Evolutionary conservation across 2,329 filamentous ascomycete species (phyloP).

Genomic region (Leptographium procerum): DNA sequence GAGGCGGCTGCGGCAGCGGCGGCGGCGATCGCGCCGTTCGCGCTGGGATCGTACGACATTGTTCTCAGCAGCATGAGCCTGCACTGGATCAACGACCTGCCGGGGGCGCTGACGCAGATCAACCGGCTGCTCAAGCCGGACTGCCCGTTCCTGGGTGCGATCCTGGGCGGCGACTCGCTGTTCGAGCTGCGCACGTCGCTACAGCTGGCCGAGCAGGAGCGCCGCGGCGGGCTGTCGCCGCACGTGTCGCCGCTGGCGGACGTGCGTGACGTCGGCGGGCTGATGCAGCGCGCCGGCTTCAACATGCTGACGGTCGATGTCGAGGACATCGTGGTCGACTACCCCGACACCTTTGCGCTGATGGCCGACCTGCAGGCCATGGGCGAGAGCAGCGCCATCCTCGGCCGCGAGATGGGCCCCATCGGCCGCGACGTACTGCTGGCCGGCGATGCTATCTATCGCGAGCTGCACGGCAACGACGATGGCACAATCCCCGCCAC

Average conservation of each 20-base stretch:
- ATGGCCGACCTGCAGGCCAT: conserved; percentile 94
- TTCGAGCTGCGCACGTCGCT: conserved; percentile 89
- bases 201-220: conserved; percentile 83
- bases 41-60: conserved; percentile 69
- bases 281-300: conserved; percentile 80
- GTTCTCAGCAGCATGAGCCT: conserved; percentile 81
- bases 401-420: conserved; percentile 70
- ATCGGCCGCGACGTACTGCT: conserved; percentile 75
- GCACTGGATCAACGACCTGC: conserved; percentile 97
- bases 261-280: conserved; percentile 78
- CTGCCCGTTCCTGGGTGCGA: conserved; percentile 82
- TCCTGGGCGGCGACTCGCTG: conserved; percentile 90
- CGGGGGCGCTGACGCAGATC: conserved; percentile 71
- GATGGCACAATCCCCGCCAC: conserved; percentile 75
- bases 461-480: conserved; percentile 72
- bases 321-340: conserved; percentile 94
- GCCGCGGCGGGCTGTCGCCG: conserved; percentile 81
- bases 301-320: conserved; percentile 94
- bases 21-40: conserved; percentile 49
- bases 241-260: conserved; percentile 88
- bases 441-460: conserved; percentile 81
- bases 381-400: conserved; percentile 85
- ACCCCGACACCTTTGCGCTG: conserved; percentile 76
- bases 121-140: conserved; percentile 84
- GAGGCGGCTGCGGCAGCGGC: too few species aligned